Percentiles rank a stretch among this genome's conserved stretches.
Evolutionary conservation across 1,139 yeast species (phyloP).

Genomic region (Magnusiomyces sp.): DNA sequence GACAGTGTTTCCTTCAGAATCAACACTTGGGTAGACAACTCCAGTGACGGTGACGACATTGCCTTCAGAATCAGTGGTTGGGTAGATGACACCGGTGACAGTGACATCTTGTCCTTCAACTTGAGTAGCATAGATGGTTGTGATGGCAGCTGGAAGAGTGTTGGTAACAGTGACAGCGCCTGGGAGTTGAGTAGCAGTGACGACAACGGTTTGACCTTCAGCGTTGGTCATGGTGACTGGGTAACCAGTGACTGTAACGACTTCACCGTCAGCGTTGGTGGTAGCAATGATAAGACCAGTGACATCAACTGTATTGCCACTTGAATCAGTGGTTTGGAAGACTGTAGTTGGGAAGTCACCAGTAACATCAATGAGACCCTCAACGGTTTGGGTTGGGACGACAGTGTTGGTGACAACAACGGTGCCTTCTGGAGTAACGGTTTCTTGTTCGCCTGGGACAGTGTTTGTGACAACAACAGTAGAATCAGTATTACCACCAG

Average conservation of each 20-base stretch:
- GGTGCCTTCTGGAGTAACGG: conserved; percentile 4
- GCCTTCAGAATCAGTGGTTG: conserved; percentile 4
- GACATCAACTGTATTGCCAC: not conserved
- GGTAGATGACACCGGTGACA: not conserved
- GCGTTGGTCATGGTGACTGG: not conserved
- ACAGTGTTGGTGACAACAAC: not conserved
- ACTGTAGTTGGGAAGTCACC: conserved; percentile 3
- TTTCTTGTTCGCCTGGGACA: not conserved
- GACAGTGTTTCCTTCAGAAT: conserved; percentile 2
- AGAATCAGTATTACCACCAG: not conserved
- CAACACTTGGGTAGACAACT: not conserved
- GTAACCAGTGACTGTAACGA: not conserved
- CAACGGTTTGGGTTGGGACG: not conserved
- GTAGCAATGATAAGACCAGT: conserved; percentile 1
- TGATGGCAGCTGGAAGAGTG: conserved; percentile 1
- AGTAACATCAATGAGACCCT: not conserved
- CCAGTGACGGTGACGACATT: conserved; percentile 1
- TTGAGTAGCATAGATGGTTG: conserved; percentile 3
- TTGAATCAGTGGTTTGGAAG: not conserved
- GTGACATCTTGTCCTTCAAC: not conserved
- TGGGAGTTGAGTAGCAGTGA: not conserved
- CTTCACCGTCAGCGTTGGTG: not conserved
- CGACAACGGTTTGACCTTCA: not conserved
- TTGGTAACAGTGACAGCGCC: not conserved
- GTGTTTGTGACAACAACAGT: not conserved